phyloP scores from a whole-genome alignment of 306 rosid genomes.

The Lotus japonicus region DNA sequence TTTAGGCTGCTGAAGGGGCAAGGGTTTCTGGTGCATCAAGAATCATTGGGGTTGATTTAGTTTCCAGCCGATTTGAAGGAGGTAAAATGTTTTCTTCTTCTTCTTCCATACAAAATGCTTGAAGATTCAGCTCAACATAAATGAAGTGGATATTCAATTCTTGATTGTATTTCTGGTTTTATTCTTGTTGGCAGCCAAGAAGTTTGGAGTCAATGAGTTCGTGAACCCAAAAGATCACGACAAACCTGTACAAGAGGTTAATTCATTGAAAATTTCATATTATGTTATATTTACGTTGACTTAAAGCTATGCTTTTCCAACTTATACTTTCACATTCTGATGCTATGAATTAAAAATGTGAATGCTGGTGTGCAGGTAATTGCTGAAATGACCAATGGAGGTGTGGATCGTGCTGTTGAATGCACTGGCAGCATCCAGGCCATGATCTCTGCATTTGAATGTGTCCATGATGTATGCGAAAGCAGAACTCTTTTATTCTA shows the following conservation, averaged over 20 bases:
- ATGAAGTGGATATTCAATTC: background rate
- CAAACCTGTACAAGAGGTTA: constrained; percentile 76
- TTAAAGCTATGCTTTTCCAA: background rate
- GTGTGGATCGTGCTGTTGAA: constrained; percentile 86
- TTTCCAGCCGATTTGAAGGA: constrained; percentile 43
- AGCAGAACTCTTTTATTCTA: background rate
- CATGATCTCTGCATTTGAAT: constrained; percentile 89
- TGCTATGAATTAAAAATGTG: too few relatives aligned
- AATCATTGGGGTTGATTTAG: constrained; percentile 67
- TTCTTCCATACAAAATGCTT: background rate
- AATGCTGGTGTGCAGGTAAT: constrained; percentile 52
- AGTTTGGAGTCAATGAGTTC: constrained; percentile 68
- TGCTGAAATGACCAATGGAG: constrained; percentile 84
- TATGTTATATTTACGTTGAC: background rate
- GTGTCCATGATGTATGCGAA: constrained; percentile 77
- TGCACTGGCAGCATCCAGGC: constrained; percentile 91
- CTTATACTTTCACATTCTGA: too few relatives aligned
- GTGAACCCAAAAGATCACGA: constrained; percentile 79
- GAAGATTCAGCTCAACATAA: background rate
- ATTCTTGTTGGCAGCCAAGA: constrained; percentile 53
- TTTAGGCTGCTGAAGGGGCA: constrained; percentile 67
- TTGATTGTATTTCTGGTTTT: background rate
- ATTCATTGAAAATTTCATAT: too few relatives aligned
- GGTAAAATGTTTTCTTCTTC: constrained; percentile 30
- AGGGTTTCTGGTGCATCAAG: constrained; percentile 54